Conservation (phyloP, 2,329 filamentous ascomycete genomes). For the Lachnellula willkommii region DNA sequence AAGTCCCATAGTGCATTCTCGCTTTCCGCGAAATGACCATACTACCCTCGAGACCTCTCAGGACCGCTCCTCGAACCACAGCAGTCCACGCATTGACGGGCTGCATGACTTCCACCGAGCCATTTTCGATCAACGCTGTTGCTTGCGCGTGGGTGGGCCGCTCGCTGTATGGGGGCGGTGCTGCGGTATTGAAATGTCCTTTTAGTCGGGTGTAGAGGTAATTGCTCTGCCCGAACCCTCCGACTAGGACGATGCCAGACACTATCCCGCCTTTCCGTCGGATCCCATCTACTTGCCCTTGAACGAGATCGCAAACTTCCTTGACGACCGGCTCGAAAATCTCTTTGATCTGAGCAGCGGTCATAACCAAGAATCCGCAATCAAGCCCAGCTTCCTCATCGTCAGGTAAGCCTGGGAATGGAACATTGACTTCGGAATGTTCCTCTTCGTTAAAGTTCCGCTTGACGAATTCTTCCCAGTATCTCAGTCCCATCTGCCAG, state of each 20-base stretch:
- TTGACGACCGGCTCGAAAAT: conserved; percentile 73
- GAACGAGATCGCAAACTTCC: conserved; percentile 62
- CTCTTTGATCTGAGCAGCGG: conserved; percentile 60
- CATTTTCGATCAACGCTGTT: conserved; percentile 42
- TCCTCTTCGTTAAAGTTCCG: conserved; percentile 77
- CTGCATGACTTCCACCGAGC: conserved; percentile 73
- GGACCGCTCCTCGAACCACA: conserved; percentile 70
- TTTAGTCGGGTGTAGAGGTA: conserved; percentile 70
- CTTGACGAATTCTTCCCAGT: conserved; percentile 82
- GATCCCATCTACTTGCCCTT: conserved; percentile 61
- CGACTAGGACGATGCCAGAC: conserved; percentile 73
- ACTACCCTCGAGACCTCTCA: conserved; percentile 69
- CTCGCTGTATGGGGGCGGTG: conserved; percentile 58
- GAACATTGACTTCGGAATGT: conserved; percentile 70
- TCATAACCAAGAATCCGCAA: conserved; percentile 71
- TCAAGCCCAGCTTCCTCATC: conserved; percentile 71
- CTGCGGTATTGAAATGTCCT: conserved; percentile 53
- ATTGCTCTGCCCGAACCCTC: conserved; percentile 75
- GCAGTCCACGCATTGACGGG: conserved; percentile 78
- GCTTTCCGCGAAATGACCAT: conserved; percentile 72
- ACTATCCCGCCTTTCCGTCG: conserved; percentile 57
- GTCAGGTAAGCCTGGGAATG: conserved; percentile 71
- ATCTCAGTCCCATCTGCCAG: conserved; percentile 72
- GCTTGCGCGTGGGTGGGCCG: conserved; percentile 59
- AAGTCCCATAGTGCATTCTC: conserved; percentile 69